Percentiles rank a stretch among this genome's conserved stretches.
phyloP scores from a whole-genome alignment of 2,329 filamentous ascomycete genomes.

The Cladosporium sp. region DNA sequence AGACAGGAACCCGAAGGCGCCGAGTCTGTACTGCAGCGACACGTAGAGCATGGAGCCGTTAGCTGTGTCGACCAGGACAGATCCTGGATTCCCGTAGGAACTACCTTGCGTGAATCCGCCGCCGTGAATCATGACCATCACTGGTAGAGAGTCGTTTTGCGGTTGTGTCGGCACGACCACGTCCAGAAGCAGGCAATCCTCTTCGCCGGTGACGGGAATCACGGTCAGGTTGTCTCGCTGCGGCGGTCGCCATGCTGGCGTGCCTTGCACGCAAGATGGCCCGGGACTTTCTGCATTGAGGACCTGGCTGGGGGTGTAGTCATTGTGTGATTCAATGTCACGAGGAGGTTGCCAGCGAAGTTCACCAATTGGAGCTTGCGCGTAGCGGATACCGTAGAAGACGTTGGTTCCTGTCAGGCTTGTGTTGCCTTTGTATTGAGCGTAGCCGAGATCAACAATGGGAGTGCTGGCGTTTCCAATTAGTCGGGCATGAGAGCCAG shows the following conservation, averaged over 20 bases:
- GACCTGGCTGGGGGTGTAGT: conserved; percentile 17
- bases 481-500: neutral
- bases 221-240: conserved; percentile 13
- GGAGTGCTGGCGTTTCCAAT: conserved; percentile 4
- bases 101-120: conserved; percentile 34
- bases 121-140: conserved; percentile 35
- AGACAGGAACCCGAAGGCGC: conserved; percentile 26
- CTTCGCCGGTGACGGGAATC: conserved; percentile 15
- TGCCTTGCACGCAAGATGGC: conserved; percentile 28
- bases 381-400: conserved; percentile 25
- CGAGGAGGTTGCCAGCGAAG: conserved; percentile 31
- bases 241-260: conserved; percentile 15
- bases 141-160: conserved; percentile 22
- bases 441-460: conserved; percentile 10
- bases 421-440: conserved; percentile 13
- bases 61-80: conserved; percentile 29
- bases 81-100: conserved; percentile 17
- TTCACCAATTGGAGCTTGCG: conserved; percentile 26
- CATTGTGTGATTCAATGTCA: conserved; percentile 24
- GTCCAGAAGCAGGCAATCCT: conserved; percentile 41
- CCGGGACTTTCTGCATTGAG: conserved; percentile 26
- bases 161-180: conserved; percentile 37
- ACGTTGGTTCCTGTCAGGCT: conserved; percentile 4
- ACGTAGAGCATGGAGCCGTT: conserved; percentile 32
- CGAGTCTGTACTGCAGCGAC: conserved; percentile 30